phyloP scores from a whole-genome alignment of 176 grass and related monocot genomes.

The Zea luxurians region DNA sequence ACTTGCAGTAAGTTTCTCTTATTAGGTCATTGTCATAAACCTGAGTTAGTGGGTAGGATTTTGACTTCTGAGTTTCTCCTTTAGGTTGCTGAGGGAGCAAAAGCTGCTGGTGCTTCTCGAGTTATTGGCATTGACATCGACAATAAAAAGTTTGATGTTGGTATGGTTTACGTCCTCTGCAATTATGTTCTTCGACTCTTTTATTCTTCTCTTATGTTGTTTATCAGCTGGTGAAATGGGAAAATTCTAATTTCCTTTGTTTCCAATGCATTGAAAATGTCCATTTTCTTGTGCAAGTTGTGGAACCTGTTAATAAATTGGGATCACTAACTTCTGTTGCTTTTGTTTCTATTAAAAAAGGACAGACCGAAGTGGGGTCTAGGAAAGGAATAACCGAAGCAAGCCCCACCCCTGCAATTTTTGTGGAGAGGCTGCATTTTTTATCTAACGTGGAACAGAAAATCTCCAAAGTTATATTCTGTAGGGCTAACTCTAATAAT shows the following conservation, averaged over 20 bases:
- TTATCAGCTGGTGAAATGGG: neutral
- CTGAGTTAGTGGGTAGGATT: constrained; percentile 5
- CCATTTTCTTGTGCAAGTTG: constrained; percentile 1
- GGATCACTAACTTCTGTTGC: neutral
- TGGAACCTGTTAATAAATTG: neutral
- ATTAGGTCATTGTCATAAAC: neutral
- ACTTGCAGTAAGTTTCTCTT: constrained; percentile 75
- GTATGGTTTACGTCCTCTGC: constrained; percentile 41
- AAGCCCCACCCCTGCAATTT: too few species aligned
- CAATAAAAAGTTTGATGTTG: constrained; percentile 85
- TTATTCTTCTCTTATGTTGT: neutral
- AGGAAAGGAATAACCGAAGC: too few species aligned
- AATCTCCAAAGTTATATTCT: neutral
- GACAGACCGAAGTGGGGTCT: too few species aligned
- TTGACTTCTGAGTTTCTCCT: constrained; percentile 19
- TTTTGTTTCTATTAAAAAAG: neutral
- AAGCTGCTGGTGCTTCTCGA: constrained; percentile 83
- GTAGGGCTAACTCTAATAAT: neutral
- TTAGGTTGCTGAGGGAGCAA: constrained; percentile 93
- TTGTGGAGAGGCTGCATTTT: too few species aligned
- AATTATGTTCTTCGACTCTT: neutral
- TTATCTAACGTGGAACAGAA: neutral
- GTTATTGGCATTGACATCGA: constrained; percentile 97
- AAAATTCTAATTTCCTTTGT: neutral
- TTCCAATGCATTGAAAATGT: neutral